Evolutionary conservation across 1,284 basidiomycete species (phyloP).

Genomic region (Takashimella koratensis): DNA sequence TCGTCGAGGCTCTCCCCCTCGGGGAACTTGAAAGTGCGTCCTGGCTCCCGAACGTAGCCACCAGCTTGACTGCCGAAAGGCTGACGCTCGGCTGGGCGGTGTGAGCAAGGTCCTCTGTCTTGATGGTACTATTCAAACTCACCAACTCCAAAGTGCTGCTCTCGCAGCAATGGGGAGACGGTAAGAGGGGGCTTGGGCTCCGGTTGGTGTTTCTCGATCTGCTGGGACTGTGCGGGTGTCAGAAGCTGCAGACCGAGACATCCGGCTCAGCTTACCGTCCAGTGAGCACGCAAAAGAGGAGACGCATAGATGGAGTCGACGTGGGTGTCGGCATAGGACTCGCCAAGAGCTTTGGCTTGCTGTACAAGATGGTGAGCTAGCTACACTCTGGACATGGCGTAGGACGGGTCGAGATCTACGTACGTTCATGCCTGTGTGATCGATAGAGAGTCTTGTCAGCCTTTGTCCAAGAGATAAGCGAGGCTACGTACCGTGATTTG

Average conservation of each 20-base stretch:
- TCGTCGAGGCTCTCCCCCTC: slow-evolving; percentile 47
- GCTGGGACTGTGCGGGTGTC: slow-evolving; percentile 34
- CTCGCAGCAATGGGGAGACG: slow-evolving; percentile 37
- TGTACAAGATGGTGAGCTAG: slow-evolving; percentile 36
- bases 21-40: slow-evolving; percentile 37
- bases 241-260: background rate
- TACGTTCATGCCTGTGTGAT: slow-evolving; percentile 66
- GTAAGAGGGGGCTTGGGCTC: slow-evolving; percentile 36
- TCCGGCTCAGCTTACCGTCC: slow-evolving; percentile 42
- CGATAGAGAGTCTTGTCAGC: no score
- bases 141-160: slow-evolving; percentile 48
- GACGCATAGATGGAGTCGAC: slow-evolving; percentile 74
- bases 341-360: slow-evolving; percentile 78
- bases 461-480: slow-evolving; percentile 2
- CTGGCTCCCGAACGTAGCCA: slow-evolving; percentile 34
- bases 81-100: slow-evolving; percentile 33
- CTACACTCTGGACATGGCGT: background rate
- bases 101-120: no score
- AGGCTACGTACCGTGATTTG: slow-evolving; percentile 65
- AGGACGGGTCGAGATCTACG: slow-evolving; percentile 9
- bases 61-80: slow-evolving; percentile 36
- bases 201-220: slow-evolving; percentile 40
- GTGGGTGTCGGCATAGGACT: slow-evolving; percentile 57
- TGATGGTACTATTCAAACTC: no score
- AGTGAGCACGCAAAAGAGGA: slow-evolving; percentile 66